These are phyloP conservation scores for Carpinus viminea DNA, from an alignment of 306 rosid species.

Conservation along the genomic window DNA sequence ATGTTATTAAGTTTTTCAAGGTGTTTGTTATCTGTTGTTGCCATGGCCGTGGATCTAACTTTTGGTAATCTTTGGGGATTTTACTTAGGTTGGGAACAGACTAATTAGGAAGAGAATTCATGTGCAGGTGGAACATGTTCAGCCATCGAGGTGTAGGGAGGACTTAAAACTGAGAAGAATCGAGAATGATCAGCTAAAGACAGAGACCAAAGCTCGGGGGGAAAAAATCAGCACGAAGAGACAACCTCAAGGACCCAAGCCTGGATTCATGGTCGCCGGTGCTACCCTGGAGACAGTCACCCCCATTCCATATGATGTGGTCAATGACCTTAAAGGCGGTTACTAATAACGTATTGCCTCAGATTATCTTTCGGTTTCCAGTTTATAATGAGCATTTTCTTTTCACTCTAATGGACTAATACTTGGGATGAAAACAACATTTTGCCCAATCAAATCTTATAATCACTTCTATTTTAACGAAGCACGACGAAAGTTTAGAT, in stretches of 20 bases:
- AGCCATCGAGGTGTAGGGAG: conserved; percentile 77
- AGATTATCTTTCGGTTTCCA: too few relatives aligned
- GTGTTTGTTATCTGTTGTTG: too few relatives aligned
- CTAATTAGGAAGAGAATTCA: conserved; percentile 33
- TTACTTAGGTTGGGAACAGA: conserved; percentile 19
- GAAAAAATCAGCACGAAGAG: conserved; percentile 23
- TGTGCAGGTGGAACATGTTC: conserved; percentile 59
- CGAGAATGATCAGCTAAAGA: conserved; percentile 25
- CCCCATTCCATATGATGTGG: conserved; percentile 94
- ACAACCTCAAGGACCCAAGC: conserved; percentile 75
- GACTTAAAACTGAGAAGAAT: conserved; percentile 68
- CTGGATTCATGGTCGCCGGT: conserved; percentile 35
- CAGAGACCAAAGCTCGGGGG: conserved; percentile 28
- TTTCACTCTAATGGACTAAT: too few relatives aligned
- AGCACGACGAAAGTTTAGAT: too few relatives aligned
- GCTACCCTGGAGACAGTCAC: conserved; percentile 70
- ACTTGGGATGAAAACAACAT: too few relatives aligned
- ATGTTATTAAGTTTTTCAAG: too few relatives aligned
- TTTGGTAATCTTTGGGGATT: too few relatives aligned
- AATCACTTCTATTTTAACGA: too few relatives aligned
- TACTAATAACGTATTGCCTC: conserved; percentile 31
- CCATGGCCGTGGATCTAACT: too few relatives aligned
- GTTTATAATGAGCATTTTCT: too few relatives aligned
- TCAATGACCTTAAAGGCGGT: conserved; percentile 95
- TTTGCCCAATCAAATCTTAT: too few relatives aligned